phyloP scores from a whole-genome alignment of 176 grass and related monocot species.

The Eremochloa ophiuroides region DNA sequence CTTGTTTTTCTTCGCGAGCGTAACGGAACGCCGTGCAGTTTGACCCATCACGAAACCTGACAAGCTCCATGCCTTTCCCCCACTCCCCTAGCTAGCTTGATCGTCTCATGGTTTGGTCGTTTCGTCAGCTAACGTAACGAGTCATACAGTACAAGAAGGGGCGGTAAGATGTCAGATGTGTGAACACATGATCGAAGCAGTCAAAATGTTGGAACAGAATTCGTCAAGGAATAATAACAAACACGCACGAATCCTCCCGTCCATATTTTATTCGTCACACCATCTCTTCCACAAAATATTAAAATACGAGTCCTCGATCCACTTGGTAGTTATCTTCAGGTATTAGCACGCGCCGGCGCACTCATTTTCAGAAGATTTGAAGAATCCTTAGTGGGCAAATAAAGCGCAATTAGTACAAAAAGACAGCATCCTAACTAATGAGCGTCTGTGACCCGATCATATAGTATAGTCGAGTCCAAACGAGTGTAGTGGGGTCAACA shows the following conservation, averaged over 20 bases:
- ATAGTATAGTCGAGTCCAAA: not conserved
- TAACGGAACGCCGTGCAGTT: too few species aligned
- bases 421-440: too few species aligned
- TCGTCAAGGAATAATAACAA: constrained; percentile 27
- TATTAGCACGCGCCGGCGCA: not conserved
- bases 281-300: not conserved
- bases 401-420: constrained; percentile 8
- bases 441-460: too few species aligned
- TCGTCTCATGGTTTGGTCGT: constrained; percentile 17
- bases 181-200: constrained; percentile 42
- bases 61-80: too few species aligned
- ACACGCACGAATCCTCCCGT: not conserved
- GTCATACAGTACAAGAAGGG: not conserved
- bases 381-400: not conserved
- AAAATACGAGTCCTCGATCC: not conserved
- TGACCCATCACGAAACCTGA: too few species aligned
- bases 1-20: not conserved
- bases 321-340: not conserved
- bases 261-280: not conserved
- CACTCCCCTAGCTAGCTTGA: not conserved
- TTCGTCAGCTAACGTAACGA: constrained; percentile 7
- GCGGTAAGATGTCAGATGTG: not conserved
- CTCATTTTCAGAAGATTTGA: constrained; percentile 14
- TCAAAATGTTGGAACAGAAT: constrained; percentile 24
- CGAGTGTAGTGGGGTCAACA: not conserved